Evolutionary conservation across 176 grass and related monocot species (phyloP).

Genomic region (Zea mays): DNA sequence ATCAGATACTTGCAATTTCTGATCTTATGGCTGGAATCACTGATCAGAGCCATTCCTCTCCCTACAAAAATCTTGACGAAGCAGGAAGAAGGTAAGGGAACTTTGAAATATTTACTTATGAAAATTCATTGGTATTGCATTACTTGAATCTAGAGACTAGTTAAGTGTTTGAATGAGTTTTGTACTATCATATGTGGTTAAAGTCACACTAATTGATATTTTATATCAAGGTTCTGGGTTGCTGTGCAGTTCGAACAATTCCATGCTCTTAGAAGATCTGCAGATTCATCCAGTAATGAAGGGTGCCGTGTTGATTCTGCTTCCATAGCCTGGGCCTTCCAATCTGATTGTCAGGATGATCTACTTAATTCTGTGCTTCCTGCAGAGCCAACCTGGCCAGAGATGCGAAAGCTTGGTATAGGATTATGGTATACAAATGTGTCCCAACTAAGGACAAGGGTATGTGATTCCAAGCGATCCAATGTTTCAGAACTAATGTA

Average conservation of each 20-base stretch:
- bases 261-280: constrained; percentile 45
- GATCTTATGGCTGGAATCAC: constrained; percentile 85
- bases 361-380: constrained; percentile 87
- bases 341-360: constrained; percentile 97
- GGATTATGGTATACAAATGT: constrained; percentile 88
- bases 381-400: constrained; percentile 69
- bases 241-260: constrained; percentile 70
- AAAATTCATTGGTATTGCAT: constrained; percentile 19
- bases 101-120: constrained; percentile 20
- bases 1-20: constrained; percentile 70
- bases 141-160: constrained; percentile 29
- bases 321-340: constrained; percentile 84
- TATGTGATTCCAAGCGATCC: constrained; percentile 39
- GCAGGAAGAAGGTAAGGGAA: constrained; percentile 70
- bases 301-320: constrained; percentile 52
- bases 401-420: constrained; percentile 82
- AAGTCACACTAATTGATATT: constrained; percentile 44
- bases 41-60: constrained; percentile 66
- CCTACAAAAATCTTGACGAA: constrained; percentile 88
- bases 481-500: constrained; percentile 27
- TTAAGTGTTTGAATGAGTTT: constrained; percentile 11
- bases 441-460: constrained; percentile 74
- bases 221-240: constrained; percentile 92
- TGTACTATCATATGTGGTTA: constrained; percentile 14
- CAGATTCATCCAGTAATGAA: constrained; percentile 45